Evolutionary conservation across 2,329 filamentous ascomycete genomes (phyloP).

Genomic region (Teratosphaeria viscida): DNA sequence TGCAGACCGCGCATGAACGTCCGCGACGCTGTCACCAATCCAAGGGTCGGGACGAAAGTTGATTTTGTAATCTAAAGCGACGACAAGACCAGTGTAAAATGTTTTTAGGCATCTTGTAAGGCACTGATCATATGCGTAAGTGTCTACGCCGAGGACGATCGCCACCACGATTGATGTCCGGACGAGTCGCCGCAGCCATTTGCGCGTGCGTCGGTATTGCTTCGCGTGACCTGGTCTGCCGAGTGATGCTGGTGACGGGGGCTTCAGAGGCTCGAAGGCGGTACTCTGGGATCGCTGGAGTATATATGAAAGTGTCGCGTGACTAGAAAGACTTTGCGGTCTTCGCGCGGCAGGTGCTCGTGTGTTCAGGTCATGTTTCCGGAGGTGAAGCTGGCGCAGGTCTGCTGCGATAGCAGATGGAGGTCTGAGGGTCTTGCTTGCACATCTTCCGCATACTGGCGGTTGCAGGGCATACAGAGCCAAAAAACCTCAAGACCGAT

Average conservation of each 20-base stretch:
- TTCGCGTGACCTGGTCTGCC: slow-evolving; percentile 62
- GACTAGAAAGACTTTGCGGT: not conserved
- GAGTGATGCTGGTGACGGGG: slow-evolving; percentile 68
- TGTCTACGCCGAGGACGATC: slow-evolving; percentile 58
- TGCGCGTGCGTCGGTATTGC: slow-evolving; percentile 57
- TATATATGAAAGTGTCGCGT: not conserved
- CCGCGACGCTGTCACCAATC: slow-evolving; percentile 60
- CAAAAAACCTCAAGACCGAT: too few relatives aligned
- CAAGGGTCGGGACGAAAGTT: slow-evolving; percentile 80
- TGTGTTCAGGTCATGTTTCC: slow-evolving; percentile 1
- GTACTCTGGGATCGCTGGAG: slow-evolving; percentile 14
- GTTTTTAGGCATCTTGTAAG: slow-evolving; percentile 70
- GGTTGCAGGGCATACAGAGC: too few relatives aligned
- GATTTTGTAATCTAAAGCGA: slow-evolving; percentile 89
- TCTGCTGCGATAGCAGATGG: slow-evolving; percentile 14
- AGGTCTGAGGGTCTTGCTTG: slow-evolving; percentile 17
- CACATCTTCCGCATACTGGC: slow-evolving; percentile 22
- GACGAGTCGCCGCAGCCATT: slow-evolving; percentile 66
- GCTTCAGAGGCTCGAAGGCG: slow-evolving; percentile 39
- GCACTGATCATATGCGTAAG: slow-evolving; percentile 65
- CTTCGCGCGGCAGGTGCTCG: not conserved
- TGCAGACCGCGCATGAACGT: slow-evolving; percentile 75
- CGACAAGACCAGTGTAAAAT: slow-evolving; percentile 66
- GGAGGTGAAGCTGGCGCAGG: slow-evolving; percentile 8
- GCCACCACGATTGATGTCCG: slow-evolving; percentile 51